phyloP scores from a whole-genome alignment of 805 yeast genomes.

The Lipomyces spencermartinsiae region DNA sequence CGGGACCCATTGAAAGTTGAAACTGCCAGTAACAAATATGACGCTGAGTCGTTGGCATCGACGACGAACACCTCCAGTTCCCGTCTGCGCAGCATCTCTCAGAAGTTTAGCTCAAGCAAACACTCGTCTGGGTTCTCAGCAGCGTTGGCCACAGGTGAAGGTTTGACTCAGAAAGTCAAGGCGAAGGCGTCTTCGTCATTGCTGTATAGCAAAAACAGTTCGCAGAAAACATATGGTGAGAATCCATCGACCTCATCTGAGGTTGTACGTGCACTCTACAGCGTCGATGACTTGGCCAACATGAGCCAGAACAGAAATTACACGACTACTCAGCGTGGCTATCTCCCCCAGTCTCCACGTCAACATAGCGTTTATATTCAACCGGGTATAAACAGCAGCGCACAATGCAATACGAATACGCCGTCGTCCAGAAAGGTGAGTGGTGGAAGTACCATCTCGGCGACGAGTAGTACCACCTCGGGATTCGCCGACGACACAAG shows the following conservation, averaged over 20 bases:
- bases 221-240: neutral
- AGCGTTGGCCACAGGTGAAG: neutral
- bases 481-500: conserved; percentile 8
- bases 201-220: neutral
- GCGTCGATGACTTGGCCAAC: neutral
- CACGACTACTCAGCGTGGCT: conserved; percentile 2
- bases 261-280: neutral
- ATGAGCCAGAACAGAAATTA: neutral
- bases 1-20: neutral
- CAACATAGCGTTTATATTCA: neutral
- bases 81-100: conserved; percentile 21
- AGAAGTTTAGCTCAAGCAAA: conserved; percentile 16
- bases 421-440: conserved; percentile 3
- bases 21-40: neutral
- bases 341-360: neutral
- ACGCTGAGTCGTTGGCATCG: conserved; percentile 11
- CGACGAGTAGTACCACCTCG: neutral
- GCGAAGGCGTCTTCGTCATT: neutral
- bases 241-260: neutral
- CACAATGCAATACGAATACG: neutral
- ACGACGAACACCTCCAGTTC: conserved; percentile 18
- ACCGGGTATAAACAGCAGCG: neutral
- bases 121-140: conserved; percentile 15
- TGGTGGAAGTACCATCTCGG: conserved; percentile 7
- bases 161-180: neutral